Conservation (phyloP, 352 stramenopile genomes). For the Globisporangium acanthophoron region DNA sequence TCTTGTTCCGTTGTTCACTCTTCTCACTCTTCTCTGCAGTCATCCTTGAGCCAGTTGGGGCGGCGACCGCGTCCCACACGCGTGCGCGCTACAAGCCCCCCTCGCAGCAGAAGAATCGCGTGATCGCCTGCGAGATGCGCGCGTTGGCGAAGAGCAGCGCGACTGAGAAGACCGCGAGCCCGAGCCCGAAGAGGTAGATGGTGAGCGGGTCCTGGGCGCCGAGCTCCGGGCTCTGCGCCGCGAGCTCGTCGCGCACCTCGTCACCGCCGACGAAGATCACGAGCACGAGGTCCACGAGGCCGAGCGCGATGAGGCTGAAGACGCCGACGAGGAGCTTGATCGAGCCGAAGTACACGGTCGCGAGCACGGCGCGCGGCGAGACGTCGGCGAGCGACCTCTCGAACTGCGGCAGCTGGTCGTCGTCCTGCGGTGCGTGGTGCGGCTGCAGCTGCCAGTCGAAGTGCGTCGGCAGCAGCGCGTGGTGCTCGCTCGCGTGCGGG, state of each 20-base stretch:
- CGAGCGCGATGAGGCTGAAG: constrained; percentile 26
- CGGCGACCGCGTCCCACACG: constrained; percentile 1
- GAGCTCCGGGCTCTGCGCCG: constrained; percentile 6
- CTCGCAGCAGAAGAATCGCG: constrained; percentile 55
- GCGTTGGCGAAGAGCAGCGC: constrained; percentile 34
- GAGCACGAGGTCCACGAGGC: constrained; percentile 23
- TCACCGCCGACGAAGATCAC: constrained; percentile 28
- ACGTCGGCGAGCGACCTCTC: constrained; percentile 24
- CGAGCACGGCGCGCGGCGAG: constrained; percentile 35
- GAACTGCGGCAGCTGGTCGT: constrained; percentile 24
- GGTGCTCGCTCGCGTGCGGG: constrained; percentile 10
- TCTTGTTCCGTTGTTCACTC: neutral
- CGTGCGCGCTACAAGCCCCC: constrained; percentile 2
- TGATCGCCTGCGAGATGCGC: constrained; percentile 36
- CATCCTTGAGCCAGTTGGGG: neutral
- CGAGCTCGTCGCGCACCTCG: constrained; percentile 16
- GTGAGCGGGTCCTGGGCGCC: constrained; percentile 16
- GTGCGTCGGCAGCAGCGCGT: constrained; percentile 34
- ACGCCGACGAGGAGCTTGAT: constrained; percentile 33
- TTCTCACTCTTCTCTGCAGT: neutral
- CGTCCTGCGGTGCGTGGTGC: constrained; percentile 4
- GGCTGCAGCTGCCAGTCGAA: constrained; percentile 15
- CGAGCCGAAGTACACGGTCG: constrained; percentile 41
- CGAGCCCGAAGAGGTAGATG: constrained; percentile 26
- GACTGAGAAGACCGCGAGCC: constrained; percentile 24